Conservation (phyloP, 2,329 filamentous ascomycete genomes). For the Nothomitra cinnamomea region DNA sequence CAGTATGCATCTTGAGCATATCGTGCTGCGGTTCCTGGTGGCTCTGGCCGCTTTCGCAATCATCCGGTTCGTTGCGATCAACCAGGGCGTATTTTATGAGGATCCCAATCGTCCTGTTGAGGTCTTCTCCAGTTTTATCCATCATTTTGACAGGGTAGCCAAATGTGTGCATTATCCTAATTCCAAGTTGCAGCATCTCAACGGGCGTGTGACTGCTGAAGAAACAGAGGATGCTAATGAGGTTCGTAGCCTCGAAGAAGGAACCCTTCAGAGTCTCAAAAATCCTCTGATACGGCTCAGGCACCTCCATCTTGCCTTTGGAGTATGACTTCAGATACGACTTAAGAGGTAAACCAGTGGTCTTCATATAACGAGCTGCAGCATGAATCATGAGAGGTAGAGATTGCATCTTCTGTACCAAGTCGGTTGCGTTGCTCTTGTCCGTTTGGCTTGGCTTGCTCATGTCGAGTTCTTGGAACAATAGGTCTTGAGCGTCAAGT, state of each 20-base stretch:
- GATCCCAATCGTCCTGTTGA: constrained; percentile 5
- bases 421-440: constrained; percentile 36
- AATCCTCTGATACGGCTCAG: constrained; percentile 17
- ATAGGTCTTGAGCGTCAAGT: constrained; percentile 39
- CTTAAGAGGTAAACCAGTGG: constrained; percentile 42
- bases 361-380: constrained; percentile 42
- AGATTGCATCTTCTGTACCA: constrained; percentile 46
- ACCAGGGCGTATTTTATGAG: constrained; percentile 6
- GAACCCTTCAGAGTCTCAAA: constrained; percentile 11
- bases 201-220: constrained; percentile 49
- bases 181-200: constrained; percentile 43
- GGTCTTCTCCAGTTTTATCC: background rate
- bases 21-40: constrained; percentile 24
- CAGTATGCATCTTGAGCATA: constrained; percentile 32
- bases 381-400: constrained; percentile 53
- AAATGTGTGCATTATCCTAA: background rate
- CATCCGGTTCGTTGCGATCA: constrained; percentile 30
- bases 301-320: constrained; percentile 33
- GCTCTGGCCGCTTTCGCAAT: constrained; percentile 16
- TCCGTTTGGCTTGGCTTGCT: constrained; percentile 38
- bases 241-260: constrained; percentile 38
- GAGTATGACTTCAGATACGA: constrained; percentile 39
- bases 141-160: background rate
- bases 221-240: constrained; percentile 48
- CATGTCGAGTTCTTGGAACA: constrained; percentile 46